These are phyloP conservation scores for Phytophthora tentaculata DNA, from an alignment of 352 stramenopile genomes.

Conservation along the genomic window DNA sequence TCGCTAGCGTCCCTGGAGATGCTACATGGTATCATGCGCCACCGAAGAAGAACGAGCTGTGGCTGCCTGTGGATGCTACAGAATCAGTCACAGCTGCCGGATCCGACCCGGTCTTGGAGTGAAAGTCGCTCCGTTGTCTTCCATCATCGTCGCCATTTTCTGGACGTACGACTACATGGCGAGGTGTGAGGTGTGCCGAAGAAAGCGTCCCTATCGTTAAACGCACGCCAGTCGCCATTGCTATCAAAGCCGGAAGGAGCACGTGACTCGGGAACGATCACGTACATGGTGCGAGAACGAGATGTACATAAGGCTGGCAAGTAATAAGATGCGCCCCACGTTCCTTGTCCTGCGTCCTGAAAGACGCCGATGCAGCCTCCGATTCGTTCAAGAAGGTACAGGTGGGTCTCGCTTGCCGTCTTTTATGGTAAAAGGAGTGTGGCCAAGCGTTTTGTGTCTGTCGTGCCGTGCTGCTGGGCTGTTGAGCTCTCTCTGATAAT, in stretches of 20 bases:
- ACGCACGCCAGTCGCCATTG: constrained; percentile 47
- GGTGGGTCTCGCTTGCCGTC: constrained; percentile 59
- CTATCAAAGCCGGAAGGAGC: constrained; percentile 50
- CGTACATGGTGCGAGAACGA: constrained; percentile 53
- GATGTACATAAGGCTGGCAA: constrained; percentile 53
- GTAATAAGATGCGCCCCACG: constrained; percentile 64
- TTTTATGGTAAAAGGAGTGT: constrained; percentile 61
- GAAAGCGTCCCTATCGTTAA: constrained; percentile 49
- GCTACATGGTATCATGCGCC: constrained; percentile 76
- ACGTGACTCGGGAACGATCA: constrained; percentile 64
- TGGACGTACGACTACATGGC: constrained; percentile 56
- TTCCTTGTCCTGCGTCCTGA: constrained; percentile 40
- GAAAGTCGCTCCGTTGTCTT: constrained; percentile 49
- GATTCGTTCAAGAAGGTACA: constrained; percentile 5
- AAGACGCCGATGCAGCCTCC: constrained; percentile 42
- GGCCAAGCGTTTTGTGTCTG: constrained; percentile 58
- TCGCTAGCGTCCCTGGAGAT: constrained; percentile 48
- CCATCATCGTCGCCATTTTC: constrained; percentile 47
- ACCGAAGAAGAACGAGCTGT: constrained; percentile 70
- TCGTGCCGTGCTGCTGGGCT: constrained; percentile 44
- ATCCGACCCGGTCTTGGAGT: constrained; percentile 28
- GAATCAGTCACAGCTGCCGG: constrained; percentile 43
- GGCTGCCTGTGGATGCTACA: constrained; percentile 41
- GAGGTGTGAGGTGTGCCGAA: constrained; percentile 49
- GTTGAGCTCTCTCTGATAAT: constrained; percentile 44